Conservation (phyloP, 2,329 filamentous ascomycete species). For the Fusarium acutatum region DNA sequence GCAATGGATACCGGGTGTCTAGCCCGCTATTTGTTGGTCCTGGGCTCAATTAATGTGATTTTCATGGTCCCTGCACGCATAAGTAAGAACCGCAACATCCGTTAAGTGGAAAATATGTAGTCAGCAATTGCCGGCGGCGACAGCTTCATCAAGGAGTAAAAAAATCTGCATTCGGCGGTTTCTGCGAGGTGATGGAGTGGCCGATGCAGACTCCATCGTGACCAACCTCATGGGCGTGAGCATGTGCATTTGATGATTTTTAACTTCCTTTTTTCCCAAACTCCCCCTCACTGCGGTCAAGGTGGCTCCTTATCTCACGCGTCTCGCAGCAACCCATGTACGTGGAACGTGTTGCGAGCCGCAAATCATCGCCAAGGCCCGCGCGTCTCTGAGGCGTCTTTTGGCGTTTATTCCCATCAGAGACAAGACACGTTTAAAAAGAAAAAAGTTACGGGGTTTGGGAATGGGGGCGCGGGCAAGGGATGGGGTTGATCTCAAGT, state of each 20-base stretch:
- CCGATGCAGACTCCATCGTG: slow-evolving; percentile 30
- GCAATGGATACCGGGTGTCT: slow-evolving; percentile 13
- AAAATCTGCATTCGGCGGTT: slow-evolving; percentile 23
- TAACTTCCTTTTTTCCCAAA: slow-evolving; percentile 8
- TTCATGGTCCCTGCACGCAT: slow-evolving; percentile 30
- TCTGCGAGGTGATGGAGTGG: slow-evolving; percentile 30
- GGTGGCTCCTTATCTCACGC: slow-evolving; percentile 36
- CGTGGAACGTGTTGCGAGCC: slow-evolving; percentile 40
- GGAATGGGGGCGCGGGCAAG: slow-evolving; percentile 25
- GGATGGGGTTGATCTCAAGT: slow-evolving; percentile 32
- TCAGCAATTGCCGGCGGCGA: slow-evolving; percentile 19
- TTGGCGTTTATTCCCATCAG: slow-evolving; percentile 30
- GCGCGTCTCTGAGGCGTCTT: slow-evolving; percentile 32
- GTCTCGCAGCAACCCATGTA: slow-evolving; percentile 43
- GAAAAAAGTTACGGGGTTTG: slow-evolving; percentile 32
- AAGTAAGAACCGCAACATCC: slow-evolving; percentile 26
- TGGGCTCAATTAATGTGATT: slow-evolving; percentile 28
- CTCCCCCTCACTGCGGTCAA: slow-evolving; percentile 30
- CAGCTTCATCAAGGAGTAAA: slow-evolving; percentile 26
- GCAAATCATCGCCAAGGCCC: slow-evolving; percentile 36
- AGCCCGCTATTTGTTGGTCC: slow-evolving; percentile 15
- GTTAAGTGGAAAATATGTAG: slow-evolving; percentile 12
- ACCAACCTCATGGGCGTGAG: slow-evolving; percentile 25
- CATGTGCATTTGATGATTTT: slow-evolving; percentile 12
- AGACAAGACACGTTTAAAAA: slow-evolving; percentile 31